Percentiles rank a stretch among this genome's conserved stretches.
Evolutionary conservation across 202 grass and related monocot species (phyloP).

Genomic region (Schoenoplectus triqueter): DNA sequence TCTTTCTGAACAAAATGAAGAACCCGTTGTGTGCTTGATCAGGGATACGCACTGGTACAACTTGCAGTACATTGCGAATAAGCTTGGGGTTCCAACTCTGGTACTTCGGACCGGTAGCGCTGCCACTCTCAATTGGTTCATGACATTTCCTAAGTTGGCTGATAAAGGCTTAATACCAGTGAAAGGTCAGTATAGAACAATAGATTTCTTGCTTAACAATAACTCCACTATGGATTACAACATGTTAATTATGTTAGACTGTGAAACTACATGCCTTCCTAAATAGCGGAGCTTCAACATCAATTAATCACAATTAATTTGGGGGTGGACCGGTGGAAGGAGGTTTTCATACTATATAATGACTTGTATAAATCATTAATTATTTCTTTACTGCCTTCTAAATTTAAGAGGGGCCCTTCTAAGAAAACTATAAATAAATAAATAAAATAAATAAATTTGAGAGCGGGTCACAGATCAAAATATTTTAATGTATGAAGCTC

Average conservation of each 20-base stretch:
- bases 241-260: background rate
- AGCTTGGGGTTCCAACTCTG: conserved; percentile 42
- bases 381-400: no score
- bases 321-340: no score
- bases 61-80: conserved; percentile 32
- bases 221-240: background rate
- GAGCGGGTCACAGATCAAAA: no score
- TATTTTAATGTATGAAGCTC: no score
- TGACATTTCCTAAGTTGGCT: conserved; percentile 4
- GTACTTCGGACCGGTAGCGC: conserved; percentile 46
- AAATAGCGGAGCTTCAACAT: no score
- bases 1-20: background rate
- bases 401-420: no score
- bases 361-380: no score
- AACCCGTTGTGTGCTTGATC: conserved; percentile 36
- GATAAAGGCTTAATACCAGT: conserved; percentile 35
- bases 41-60: conserved; percentile 45
- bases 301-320: no score
- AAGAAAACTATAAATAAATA: no score
- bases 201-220: background rate
- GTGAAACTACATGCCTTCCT: no score
- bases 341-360: no score
- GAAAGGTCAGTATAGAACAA: conserved; percentile 35
- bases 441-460: no score
- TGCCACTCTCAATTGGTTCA: conserved; percentile 21